Evolutionary conservation across 371 early-diverging fungal genomes (phyloP), one percentile per base, ranked within the genome.

Genomic region (Haplosporangium sp.): DNA sequence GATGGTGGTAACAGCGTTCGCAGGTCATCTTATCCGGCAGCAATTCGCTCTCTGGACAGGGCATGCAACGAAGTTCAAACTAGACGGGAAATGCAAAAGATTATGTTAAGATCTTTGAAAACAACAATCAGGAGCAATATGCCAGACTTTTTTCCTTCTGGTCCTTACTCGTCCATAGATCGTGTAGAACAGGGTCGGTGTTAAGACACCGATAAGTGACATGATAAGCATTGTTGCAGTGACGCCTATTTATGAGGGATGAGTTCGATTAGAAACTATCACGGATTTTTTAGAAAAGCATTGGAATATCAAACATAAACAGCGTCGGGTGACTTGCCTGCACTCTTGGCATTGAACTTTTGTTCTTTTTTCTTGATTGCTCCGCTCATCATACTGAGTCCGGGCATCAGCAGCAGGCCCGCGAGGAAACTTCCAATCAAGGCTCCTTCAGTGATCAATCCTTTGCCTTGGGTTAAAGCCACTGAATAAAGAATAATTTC

Each of bases 181-280:
- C 64, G 93, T 89, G 75, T 96, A 95, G 69, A 97, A 98, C 41
- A 97, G 70, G 5, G 97, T 96, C 1, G 98, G 98, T 1, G 95
- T 92, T 74, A 98, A 91, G 6, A 90, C 93, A 5, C 95, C 97
- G 73, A 97, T 94, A 51, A 97, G 86, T 1, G 94, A 89, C 93
- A 97, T 92, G 69, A 96, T 95, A 36, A 98, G 86, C 92, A 98
- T 90, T 14, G 97, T 96, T 3, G 94, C 89, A 7, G 98, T 95
- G 10, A 98, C 97, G 20, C 94, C 87, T 86, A 43, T n/a, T 55
- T n/a, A 13, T 23, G 23, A 40, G 8, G 37, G 5, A 37, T 18
- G 29, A 29, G 4, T 29, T 29, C 4, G 29, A 4, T 29, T 29
- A 29, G 43, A 55, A 36, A 42, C 42, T 2, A 23, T 29, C 1